Evolutionary conservation across 805 yeast species (phyloP).

Genomic region (Debaryomyces castellii): DNA sequence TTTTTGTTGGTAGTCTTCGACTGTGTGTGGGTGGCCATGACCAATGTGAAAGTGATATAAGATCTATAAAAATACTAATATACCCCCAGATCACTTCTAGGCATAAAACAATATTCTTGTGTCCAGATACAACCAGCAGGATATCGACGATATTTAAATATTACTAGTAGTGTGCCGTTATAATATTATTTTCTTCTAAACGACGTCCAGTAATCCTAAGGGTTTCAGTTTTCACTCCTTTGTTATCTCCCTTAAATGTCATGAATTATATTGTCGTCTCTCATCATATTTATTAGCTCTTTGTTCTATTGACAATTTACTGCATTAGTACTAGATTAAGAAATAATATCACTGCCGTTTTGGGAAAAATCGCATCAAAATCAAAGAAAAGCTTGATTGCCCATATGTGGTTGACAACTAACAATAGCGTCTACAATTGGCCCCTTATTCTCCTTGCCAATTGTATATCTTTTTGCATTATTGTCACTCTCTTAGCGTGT

Average conservation of each 20-base stretch:
- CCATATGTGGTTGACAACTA: neutral
- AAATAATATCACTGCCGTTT: conserved; percentile 6
- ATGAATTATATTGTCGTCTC: neutral
- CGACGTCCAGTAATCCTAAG: too few relatives aligned
- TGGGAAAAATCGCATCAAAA: conserved; percentile 4
- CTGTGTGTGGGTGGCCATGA: conserved; percentile 18
- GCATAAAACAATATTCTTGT: neutral
- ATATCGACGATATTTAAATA: neutral
- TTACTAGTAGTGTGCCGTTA: neutral
- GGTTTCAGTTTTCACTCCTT: too few relatives aligned
- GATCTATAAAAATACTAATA: neutral
- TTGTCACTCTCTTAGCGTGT: conserved; percentile 81
- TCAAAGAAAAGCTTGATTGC: neutral
- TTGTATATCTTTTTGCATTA: conserved; percentile 81
- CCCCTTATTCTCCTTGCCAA: conserved; percentile 78
- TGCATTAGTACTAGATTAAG: conserved; percentile 9
- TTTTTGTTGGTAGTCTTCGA: conserved; percentile 19
- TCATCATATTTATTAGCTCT: neutral
- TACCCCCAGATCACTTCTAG: neutral
- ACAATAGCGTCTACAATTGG: conserved; percentile 12
- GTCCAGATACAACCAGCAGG: neutral
- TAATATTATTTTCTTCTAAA: neutral
- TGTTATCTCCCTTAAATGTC: neutral
- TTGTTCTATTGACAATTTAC: conserved; percentile 6
- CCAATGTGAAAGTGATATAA: neutral